Base-by-base conservation (phyloP, 352 stramenopile genomes). In the Globisporangium echinulatum region DNA sequence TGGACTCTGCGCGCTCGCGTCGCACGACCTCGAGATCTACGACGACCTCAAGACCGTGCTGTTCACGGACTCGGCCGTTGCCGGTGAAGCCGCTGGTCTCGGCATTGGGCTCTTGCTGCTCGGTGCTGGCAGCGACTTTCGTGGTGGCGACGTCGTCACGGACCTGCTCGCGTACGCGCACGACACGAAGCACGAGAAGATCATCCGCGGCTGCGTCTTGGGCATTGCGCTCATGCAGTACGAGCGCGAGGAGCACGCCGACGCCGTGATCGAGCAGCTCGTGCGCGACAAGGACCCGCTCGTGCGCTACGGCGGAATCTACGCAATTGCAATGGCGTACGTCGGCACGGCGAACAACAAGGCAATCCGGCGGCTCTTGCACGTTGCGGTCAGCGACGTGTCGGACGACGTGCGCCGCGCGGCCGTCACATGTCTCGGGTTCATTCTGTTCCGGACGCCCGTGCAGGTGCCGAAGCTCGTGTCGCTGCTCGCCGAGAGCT, bases 181-280 rank as follows among this genome's bases (percentile, higher is more conserved):
- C 64, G 96, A 99, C 66, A 99, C 97, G 13, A 94, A 98, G 61
- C 97, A 99, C 79, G 97, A 99, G 75, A 99, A 99, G 73, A 99
- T 99, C 67, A 99, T 99, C 64, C 94, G 97, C 42, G 97, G 96
- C 36, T 94, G 98, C 60, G 90, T 97, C 37, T 97, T 99, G 79
- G 96, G 95, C 54, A 85, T 99, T 49, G 97, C 97, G n/a, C 79
- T 99, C 7, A 98, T 98, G 71, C 97, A 98, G 71, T 99, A 98
- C 67, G 96, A 97, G 60, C 91, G 96, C 53, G 96, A 99, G 72
- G 96, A 99, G 64, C 88, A 96, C 53, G 96, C 95, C 0, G 97
- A 99, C 58, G 75, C 77, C 0, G 73, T 98, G n/a, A 98, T 99
- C 56, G 96, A 99, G 67, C 92, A 99, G 68, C 87, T 99, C 58